Base-by-base conservation (phyloP, 2,329 filamentous ascomycete species). In the Colletotrichum tofieldiae region DNA sequence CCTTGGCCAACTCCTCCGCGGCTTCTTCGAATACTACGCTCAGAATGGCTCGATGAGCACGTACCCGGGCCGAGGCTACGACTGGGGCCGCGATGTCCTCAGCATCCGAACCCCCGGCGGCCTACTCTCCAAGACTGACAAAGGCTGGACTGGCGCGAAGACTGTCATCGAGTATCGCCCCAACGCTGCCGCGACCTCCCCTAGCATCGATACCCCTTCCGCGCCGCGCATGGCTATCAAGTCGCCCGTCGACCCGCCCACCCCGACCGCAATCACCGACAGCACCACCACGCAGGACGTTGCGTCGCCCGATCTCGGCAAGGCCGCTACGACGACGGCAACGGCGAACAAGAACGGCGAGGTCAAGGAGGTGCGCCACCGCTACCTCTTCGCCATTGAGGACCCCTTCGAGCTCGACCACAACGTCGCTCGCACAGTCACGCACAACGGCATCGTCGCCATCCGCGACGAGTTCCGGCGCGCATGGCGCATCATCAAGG, bases 401-500 rank as follows among this genome's bases (percentile, higher is more conserved):
- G 95, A 98, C 79, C 95, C 95, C 0, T 98, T 98, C 77, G 94
- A 98, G 83, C 83, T 91, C 2, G 92, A 94, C 51, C 94, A 98
- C 82, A 98, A 98, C 76, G 93, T 98, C 43, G 95, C 93, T 3
- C 87, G 94, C 61, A 97, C 94, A 0, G 94, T 98, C 1, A 95
- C 93, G 8, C 93, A 96, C 77, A 89, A 91, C 72, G 94, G 94
- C 2, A 94, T 97, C 74, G 92, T 94, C 1, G 89, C 92, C 0
- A 96, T 97, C 72, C 87, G 94, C 51, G 93, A 96, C 76, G 94
- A 98, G 81, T 96, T 97, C 78, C 88, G 94, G 23, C 89, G 94
- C 26, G 94, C 94, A 3, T 93, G 93, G 89, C 86, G 89, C 45
- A 92, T 97, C 70, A 90, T 95, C 74, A 86, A 84, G 74, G 81